Evolutionary conservation across 2,329 filamentous ascomycete genomes (phyloP), one percentile per base, ranked within the genome.

Genomic region (Hypomyces perniciosus): DNA sequence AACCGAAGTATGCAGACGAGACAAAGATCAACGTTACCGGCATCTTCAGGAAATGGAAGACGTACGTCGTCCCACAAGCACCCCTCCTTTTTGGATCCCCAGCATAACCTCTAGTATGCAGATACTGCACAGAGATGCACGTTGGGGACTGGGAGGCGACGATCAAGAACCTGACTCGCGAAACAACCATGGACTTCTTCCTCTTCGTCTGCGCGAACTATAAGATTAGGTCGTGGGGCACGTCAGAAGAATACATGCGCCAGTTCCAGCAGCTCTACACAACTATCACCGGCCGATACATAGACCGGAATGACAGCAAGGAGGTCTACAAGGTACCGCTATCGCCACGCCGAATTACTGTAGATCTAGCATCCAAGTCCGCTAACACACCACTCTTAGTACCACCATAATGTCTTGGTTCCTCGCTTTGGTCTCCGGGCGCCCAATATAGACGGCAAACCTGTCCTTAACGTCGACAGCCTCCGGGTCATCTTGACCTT

Each of bases 231-330:
- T 65, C 54, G 13, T 61, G 37, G 48, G 58, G 58, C 13, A 59
- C 45, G 4, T 52, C 46, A 28, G 4, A 58, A 8, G 54, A 59
- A 35, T 65, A 65, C 46, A 63, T 62, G 40, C 53, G 53, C n/a
- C 39, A 65, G 34, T 64, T 62, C 42, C 47, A 65, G 48, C 44
- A 63, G 44, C 55, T 63, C 5, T 62, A 63, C 30, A 61, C 51
- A 4, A 61, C 47, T 7, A 40, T 62, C 7, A 59, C 52, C 35
- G 28, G 62, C 5, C 28, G 41, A 39, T 63, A 61, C 26, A 54
- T 58, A 9, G 48, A 64, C 44, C 50, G 55, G 33, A 63, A 63
- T 41, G 43, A 64, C 50, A 51, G 38, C 8, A 63, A 59, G 44
- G 57, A 60, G 50, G 53, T 63, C 2, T 60, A 62, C 33, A 64